Evolutionary conservation across 208 protist species (phyloP), one percentile per base, ranked within the genome.

Genomic region (Trypanosoma avium): DNA sequence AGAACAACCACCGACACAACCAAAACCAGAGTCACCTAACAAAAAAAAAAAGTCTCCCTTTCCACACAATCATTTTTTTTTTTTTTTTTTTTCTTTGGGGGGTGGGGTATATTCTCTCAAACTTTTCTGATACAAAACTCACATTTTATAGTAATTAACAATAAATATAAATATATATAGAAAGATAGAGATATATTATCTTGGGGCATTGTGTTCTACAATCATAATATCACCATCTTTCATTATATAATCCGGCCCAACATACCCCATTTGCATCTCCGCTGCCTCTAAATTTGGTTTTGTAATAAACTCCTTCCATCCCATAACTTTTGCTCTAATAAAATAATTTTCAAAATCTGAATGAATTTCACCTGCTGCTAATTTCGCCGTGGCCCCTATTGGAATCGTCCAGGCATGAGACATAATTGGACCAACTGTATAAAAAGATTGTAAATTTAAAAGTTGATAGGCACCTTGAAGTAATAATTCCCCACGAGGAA

Each of bases 341-440:
- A 93, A 92, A 66, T 93, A 59, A 46, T 83, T 76, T 24, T 81
- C 82, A 70, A 96, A 92, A 70, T 94, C 87, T 9, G 81, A 84
- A 65, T 96, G 90, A 26, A 96, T 96, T 56, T 87, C 86, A 1
- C 85, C 87, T 2, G 82, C 81, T 15, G 90, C 90, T 68, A 85
- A 67, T 49, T 71, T 73, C 32, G 75, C 86, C 5, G 74, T 92
- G 0, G 76, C 61, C 15, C 88, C 86, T 10, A 64, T 50, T 45
- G 29, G 3, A 38, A 86, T 73, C 13, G 80, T 60, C 88, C 90
- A 96, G 7, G 67, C 85, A 64, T 86, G 82, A 17, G 88, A 76
- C 88, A 94, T 93, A 35, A 82, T 72, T 22, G 90, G 90, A 26
- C 90, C 90, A 12, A 93, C 84, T 3, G 90, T 96, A 74, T 93